Percentiles rank a stretch among this genome's conserved stretches.
Conservation (phyloP, 1,284 basidiomycete genomes). For the Ganoderma meredithae region DNA sequence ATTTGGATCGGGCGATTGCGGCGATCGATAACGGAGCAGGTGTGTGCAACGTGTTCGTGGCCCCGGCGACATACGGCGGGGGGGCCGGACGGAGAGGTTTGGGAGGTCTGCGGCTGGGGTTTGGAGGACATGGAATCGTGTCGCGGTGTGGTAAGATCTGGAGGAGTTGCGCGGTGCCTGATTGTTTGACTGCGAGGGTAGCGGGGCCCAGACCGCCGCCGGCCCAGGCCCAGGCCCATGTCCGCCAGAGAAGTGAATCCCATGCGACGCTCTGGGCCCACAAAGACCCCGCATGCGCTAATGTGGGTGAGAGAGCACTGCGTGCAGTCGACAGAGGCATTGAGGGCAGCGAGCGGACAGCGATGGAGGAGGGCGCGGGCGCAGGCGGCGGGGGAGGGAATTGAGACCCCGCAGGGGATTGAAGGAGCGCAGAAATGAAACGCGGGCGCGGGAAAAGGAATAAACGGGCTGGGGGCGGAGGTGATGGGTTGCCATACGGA, state of each 20-base stretch:
- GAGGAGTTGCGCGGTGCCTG: slow-evolving; percentile 32
- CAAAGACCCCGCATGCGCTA: slow-evolving; percentile 6
- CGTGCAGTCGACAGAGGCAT: not conserved
- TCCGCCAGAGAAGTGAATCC: slow-evolving; percentile 11
- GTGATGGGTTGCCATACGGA: slow-evolving; percentile 14
- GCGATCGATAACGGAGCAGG: slow-evolving; percentile 33
- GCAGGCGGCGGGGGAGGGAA: not conserved
- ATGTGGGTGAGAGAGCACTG: not conserved
- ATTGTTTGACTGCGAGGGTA: slow-evolving; percentile 34
- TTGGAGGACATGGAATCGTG: not conserved
- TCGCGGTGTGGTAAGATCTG: slow-evolving; percentile 20
- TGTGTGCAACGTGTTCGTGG: slow-evolving; percentile 21
- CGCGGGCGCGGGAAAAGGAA: slow-evolving; percentile 7
- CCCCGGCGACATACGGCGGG: slow-evolving; percentile 10
- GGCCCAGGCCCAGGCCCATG: slow-evolving; percentile 22
- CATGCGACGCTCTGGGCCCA: slow-evolving; percentile 24
- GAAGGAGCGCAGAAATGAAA: slow-evolving; percentile 14
- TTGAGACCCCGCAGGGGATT: slow-evolving; percentile 14
- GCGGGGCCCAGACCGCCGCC: slow-evolving; percentile 25
- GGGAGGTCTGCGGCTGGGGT: not conserved
- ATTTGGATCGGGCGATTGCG: slow-evolving; percentile 13
- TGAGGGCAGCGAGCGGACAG: slow-evolving; percentile 3
- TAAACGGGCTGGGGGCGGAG: slow-evolving; percentile 16
- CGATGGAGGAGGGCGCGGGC: not conserved
- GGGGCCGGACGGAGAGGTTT: slow-evolving; percentile 12